phyloP scores from a whole-genome alignment of 495 filamentous ascomycete species.

The Aspergillus ellipticus region DNA sequence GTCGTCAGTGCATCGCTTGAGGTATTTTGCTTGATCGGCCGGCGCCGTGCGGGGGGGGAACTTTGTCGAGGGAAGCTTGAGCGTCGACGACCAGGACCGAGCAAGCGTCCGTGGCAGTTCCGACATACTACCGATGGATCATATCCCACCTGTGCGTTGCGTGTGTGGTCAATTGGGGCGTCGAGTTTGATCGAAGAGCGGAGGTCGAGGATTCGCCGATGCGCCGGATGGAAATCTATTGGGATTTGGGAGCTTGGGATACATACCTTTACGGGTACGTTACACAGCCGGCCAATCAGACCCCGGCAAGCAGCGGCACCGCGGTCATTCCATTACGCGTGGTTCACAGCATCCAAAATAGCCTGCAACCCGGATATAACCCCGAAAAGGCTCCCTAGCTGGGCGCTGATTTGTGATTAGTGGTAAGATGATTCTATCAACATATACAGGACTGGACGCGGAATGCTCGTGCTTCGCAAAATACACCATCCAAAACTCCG shows the following conservation, averaged over 20 bases:
- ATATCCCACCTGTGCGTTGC: slow-evolving; percentile 23
- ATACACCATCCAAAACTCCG: slow-evolving; percentile 3
- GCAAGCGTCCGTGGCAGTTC: slow-evolving; percentile 42
- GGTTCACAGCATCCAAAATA: neutral
- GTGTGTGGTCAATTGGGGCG: slow-evolving; percentile 3
- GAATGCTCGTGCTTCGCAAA: neutral
- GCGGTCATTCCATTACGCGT: neutral
- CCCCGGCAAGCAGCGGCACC: neutral
- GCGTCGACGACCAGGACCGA: slow-evolving; percentile 56
- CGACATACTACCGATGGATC: slow-evolving; percentile 45
- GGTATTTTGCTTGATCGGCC: slow-evolving; percentile 57
- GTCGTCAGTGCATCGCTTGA: slow-evolving; percentile 76
- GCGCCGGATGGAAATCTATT: neutral
- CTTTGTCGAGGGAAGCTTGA: slow-evolving; percentile 56
- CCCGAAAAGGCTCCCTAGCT: neutral
- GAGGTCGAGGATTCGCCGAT: neutral
- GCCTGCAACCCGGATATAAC: neutral
- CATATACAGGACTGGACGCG: neutral
- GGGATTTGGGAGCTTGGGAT: too few species aligned
- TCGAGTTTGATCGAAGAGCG: slow-evolving; percentile 6
- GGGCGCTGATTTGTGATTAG: neutral
- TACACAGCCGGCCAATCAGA: neutral
- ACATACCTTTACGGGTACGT: neutral
- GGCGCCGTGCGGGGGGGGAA: slow-evolving; percentile 52
- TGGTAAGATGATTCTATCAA: neutral